Evolutionary conservation across 768 basidiomycete genomes (phyloP), one percentile per base, ranked within the genome.

Genomic region (Dentipellis fragilis): DNA sequence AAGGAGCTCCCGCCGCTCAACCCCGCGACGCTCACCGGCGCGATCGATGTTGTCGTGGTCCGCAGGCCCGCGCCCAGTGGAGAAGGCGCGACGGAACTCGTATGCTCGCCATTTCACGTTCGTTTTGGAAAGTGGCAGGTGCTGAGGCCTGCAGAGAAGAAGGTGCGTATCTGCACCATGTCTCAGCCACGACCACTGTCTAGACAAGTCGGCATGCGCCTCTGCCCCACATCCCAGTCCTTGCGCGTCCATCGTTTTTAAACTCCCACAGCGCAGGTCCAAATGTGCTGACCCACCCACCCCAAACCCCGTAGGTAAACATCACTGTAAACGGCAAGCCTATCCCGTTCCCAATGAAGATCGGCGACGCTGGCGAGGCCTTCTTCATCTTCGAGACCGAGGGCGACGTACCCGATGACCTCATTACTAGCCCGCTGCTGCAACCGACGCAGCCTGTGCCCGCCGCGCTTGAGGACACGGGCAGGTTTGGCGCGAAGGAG

Each of bases 361-460:
- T 98, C 58, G 94, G 93, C 40, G 96, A 98, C 57, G 93, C 96
- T 1, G 96, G 96, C 4, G 96, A 99, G 71, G 96, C 94, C 0
- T 99, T 98, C 77, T 98, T 98, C 65, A 88, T 99, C 40, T 92
- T 98, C 62, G 95, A 99, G 70, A 97, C 95, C 0, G 90, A 94
- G 40, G 90, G 86, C 39, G 93, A 97, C 57, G 85, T 98, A 34
- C 95, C 96, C 3, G 87, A 81, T 49, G 89, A 93, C 67, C 81
- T 99, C 58, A 87, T 93, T 59, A 99, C 96, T 0, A 92, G 89
- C 71, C 96, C 96, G 22, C 73, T 99, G 21, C 80, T 95, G 12
- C 75, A 84, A 58, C 81, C 87, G 9, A 84, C 84, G 2, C 72
- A 66, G 50, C 65, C 73, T 23, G 74, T 57, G 52, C 68, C 57